These are phyloP conservation scores for Lactarius evosmus DNA, from an alignment of 768 basidiomycete species.

Conservation along the genomic window DNA sequence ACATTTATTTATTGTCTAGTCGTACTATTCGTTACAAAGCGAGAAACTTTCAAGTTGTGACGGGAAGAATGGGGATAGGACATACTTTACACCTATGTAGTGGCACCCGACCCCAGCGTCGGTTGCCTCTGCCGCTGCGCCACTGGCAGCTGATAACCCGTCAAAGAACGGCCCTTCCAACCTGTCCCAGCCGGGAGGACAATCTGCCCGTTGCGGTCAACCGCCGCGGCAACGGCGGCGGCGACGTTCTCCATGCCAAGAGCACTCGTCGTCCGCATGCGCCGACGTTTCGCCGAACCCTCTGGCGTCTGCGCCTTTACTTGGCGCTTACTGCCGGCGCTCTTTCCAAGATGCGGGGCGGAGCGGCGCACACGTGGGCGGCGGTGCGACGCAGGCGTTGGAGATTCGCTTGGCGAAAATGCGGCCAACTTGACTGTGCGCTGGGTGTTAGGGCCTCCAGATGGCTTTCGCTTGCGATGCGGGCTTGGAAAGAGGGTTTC, in stretches of 20 bases:
- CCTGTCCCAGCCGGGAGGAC: constrained; percentile 25
- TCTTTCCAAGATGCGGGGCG: constrained; percentile 20
- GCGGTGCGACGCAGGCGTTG: not conserved
- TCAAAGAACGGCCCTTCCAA: constrained; percentile 21
- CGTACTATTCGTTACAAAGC: not conserved
- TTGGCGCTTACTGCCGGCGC: not conserved
- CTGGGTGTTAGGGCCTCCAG: not conserved
- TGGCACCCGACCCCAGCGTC: not conserved
- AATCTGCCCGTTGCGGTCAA: constrained; percentile 24
- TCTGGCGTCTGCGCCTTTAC: constrained; percentile 10
- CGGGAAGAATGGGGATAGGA: not conserved
- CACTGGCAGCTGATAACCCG: not conserved
- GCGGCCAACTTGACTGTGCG: not conserved
- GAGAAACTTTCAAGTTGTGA: not conserved
- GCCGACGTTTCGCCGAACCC: constrained; percentile 17
- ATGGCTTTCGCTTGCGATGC: constrained; percentile 13
- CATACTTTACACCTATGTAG: not conserved
- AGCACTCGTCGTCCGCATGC: constrained; percentile 21
- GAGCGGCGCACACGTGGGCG: constrained; percentile 17
- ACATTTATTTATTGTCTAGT: not conserved
- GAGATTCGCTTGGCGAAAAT: not conserved
- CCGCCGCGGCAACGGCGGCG: not conserved
- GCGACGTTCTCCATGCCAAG: constrained; percentile 9
- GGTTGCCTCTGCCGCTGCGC: constrained; percentile 3
- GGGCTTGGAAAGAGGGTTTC: not conserved